These are phyloP conservation scores for Xanthoparmelia taractica DNA, from an alignment of 495 filamentous ascomycete genomes.

Conservation along the genomic window DNA sequence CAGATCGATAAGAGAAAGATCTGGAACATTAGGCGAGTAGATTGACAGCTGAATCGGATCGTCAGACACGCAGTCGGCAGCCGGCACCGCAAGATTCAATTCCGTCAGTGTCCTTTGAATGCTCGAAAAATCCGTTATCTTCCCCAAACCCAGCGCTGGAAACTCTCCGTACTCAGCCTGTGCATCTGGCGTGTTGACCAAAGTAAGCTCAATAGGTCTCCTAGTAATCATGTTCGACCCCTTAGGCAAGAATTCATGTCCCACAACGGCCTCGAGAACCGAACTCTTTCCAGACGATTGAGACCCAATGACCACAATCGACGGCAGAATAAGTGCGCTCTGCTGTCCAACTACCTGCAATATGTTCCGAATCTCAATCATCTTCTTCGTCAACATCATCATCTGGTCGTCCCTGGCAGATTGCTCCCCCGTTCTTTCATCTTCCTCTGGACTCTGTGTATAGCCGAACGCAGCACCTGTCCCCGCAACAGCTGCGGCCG, in stretches of 20 bases:
- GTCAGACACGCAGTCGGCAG: slow-evolving; percentile 84
- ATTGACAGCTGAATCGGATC: slow-evolving; percentile 95
- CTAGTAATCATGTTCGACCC: slow-evolving; percentile 98
- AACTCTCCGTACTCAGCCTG: slow-evolving; percentile 95
- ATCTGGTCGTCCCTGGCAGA: slow-evolving; percentile 90
- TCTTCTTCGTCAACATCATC: slow-evolving; percentile 98
- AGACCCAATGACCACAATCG: slow-evolving; percentile 96
- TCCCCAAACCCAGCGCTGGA: slow-evolving; percentile 80
- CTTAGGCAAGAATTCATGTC: slow-evolving; percentile 96
- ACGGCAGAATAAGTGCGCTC: slow-evolving; percentile 74
- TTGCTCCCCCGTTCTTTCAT: slow-evolving; percentile 53
- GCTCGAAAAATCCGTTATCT: slow-evolving; percentile 85
- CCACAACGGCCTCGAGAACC: slow-evolving; percentile 93
- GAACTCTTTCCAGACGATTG: slow-evolving; percentile 98
- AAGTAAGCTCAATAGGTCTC: slow-evolving; percentile 89
- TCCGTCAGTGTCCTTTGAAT: slow-evolving; percentile 93
- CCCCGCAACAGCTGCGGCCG: slow-evolving; percentile 47
- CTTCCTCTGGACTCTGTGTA: slow-evolving; percentile 62
- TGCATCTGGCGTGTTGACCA: slow-evolving; percentile 90
- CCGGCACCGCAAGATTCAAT: slow-evolving; percentile 86
- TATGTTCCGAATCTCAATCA: slow-evolving; percentile 97
- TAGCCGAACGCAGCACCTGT: slow-evolving; percentile 73
- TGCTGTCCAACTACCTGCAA: slow-evolving; percentile 87
- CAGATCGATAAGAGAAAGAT: slow-evolving; percentile 92
- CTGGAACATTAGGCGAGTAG: slow-evolving; percentile 89